These are phyloP conservation scores for Fagus crenata DNA, from an alignment of 306 rosid genomes.

Conservation along the genomic window DNA sequence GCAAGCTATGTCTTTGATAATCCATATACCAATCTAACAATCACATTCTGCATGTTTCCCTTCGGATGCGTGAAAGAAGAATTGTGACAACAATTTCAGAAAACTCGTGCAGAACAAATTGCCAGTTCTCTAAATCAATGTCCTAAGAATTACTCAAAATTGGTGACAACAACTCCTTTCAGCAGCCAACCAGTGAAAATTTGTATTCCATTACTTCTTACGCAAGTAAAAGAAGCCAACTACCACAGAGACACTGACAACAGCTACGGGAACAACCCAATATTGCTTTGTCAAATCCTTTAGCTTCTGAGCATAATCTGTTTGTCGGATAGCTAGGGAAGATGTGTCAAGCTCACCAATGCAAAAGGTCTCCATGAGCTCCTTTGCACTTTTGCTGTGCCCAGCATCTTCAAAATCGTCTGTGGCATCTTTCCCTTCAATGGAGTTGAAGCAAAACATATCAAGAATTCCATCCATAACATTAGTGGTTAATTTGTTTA, in stretches of 20 bases:
- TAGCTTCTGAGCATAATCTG: conserved; percentile 37
- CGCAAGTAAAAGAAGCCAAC: conserved; percentile 55
- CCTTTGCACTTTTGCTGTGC: conserved; percentile 72
- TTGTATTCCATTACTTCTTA: conserved; percentile 44
- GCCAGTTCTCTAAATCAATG: conserved; percentile 17
- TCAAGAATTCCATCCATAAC: conserved; percentile 21
- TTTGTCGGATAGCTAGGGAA: background rate
- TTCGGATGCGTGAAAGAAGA: background rate
- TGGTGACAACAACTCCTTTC: conserved; percentile 28
- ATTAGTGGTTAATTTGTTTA: conserved; percentile 15
- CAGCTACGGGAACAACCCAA: conserved; percentile 58
- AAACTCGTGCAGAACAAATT: background rate
- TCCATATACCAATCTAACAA: conserved; percentile 30
- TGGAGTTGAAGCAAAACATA: conserved; percentile 19
- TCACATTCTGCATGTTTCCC: background rate
- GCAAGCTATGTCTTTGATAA: background rate
- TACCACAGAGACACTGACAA: conserved; percentile 55
- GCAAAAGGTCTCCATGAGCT: conserved; percentile 61
- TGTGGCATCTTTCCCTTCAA: conserved; percentile 76
- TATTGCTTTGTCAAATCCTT: conserved; percentile 50
- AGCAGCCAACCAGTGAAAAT: conserved; percentile 16
- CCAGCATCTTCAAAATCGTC: conserved; percentile 97
- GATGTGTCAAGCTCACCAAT: conserved; percentile 71
- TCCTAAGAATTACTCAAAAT: conserved; percentile 39
- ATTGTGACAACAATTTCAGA: background rate